Conservation (phyloP, 2,329 filamentous ascomycete species). For the Beauveria varroae region DNA sequence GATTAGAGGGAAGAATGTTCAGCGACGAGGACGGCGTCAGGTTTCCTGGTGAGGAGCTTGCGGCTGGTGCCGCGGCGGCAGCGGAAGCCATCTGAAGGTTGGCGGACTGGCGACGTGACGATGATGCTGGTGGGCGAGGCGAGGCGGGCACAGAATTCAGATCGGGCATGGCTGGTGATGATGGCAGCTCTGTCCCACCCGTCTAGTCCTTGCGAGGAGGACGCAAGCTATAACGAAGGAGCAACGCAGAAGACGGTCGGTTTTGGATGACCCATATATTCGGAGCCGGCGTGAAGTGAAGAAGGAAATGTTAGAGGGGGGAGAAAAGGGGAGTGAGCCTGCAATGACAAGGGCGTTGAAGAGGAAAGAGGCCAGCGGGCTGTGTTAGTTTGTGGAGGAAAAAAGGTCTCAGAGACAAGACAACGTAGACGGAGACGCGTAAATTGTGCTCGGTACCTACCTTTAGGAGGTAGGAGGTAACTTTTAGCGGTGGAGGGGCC, state of each 20-base stretch:
- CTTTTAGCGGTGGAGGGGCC: too few species aligned
- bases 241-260: neutral
- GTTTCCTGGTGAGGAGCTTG: conserved; percentile 1
- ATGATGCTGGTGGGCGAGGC: conserved; percentile 33
- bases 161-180: conserved; percentile 37
- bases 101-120: conserved; percentile 34
- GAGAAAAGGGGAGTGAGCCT: neutral
- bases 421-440: neutral
- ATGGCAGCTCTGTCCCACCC: neutral
- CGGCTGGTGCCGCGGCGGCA: conserved; percentile 20
- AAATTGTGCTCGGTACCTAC: too few species aligned
- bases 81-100: conserved; percentile 35
- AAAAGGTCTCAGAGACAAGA: conserved; percentile 1
- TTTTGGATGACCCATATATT: neutral
- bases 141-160: conserved; percentile 49
- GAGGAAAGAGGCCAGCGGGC: neutral
- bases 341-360: neutral
- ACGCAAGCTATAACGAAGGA: neutral
- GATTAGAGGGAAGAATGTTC: conserved; percentile 52
- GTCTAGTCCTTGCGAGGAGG: neutral
- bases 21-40: conserved; percentile 35
- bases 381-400: neutral
- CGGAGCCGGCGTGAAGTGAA: neutral
- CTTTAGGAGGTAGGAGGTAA: too few species aligned
- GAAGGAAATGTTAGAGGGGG: neutral